Base-by-base conservation (phyloP, 2,329 filamentous ascomycete genomes). In the Fusarium guadeloupense region DNA sequence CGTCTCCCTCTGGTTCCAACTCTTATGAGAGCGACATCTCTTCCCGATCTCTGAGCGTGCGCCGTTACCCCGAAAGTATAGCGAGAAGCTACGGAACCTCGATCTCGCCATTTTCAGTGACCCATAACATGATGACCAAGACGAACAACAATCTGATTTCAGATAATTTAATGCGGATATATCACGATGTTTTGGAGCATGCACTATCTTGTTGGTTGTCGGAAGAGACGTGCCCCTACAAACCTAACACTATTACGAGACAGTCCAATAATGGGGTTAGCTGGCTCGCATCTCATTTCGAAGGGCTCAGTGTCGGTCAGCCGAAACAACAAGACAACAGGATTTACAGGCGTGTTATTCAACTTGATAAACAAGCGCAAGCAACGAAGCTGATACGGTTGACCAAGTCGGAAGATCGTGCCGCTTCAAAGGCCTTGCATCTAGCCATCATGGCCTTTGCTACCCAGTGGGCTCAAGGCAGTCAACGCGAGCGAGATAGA, bases 131-230 rank as follows among this genome's bases (percentile, higher is more conserved):
- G 68, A 55, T 59, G 44, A 59, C 64, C 5, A 69, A 62, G 30
- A 70, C 68, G 16, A 70, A 70, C 50, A 70, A 68, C 54, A 58
- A 55, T 23, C 41, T 70, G n/a, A 70, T 70, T 8, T 67, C 68
- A 23, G 68, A 70, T 16, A 70, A 70, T 19, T 31, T 70, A 6
- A 70, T 70, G 68, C 58, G 68, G 38, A 79, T 84, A 28, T 85
- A 84, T 64, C 82, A 84, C 60, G 81, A 84, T 58, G 82, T 81
- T 25, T 74, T 84, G 59, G 82, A 84, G 59, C 79, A 83, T 62
- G 81, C 78, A 12, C 69, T 84, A 7, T 80, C 81, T 2, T 84
- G 82, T 64, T 85, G 82, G 82, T 62, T 84, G 16, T 82, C 81
- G 0, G 82, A 84, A 56, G 75, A 77, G 40, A 84, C 80, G 4